Conservation (phyloP, 495 filamentous ascomycete genomes). For the Collariella sp. region DNA sequence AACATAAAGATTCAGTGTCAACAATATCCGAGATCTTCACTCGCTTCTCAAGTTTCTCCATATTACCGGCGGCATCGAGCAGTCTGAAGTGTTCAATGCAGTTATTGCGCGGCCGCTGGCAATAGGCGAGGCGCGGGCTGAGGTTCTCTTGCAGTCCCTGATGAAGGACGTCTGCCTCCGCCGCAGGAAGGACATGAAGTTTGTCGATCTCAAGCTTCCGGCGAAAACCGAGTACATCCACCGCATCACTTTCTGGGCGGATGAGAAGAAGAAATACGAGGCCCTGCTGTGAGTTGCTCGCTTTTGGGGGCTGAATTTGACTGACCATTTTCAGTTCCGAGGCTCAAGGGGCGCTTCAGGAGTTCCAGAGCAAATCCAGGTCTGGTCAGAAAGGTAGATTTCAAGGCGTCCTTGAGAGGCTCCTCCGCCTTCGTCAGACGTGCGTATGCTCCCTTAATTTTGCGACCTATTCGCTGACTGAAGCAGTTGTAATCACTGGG, state of each 20-base stretch:
- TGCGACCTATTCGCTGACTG: conserved; percentile 2
- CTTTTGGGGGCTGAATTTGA: not conserved
- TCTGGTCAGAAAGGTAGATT: conserved; percentile 41
- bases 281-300: conserved; percentile 48
- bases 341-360: conserved; percentile 61
- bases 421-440: conserved; percentile 77
- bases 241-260: conserved; percentile 61
- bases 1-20: conserved; percentile 38
- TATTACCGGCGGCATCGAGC: conserved; percentile 69
- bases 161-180: conserved; percentile 79
- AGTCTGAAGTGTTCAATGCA: conserved; percentile 64
- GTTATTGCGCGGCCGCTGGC: conserved; percentile 65
- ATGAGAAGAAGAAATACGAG: conserved; percentile 75
- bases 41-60: conserved; percentile 72
- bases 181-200: conserved; percentile 82
- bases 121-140: conserved; percentile 43
- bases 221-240: conserved; percentile 73
- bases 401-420: conserved; percentile 61
- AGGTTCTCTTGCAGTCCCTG: conserved; percentile 60
- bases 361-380: conserved; percentile 43
- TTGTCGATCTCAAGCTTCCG: conserved; percentile 76
- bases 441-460: not conserved
- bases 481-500: conserved; percentile 66
- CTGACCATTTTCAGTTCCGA: conserved; percentile 47
- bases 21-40: conserved; percentile 73